Evolutionary conservation across 495 filamentous ascomycete species (phyloP).

Genomic region (Penicillium bialowiezense): DNA sequence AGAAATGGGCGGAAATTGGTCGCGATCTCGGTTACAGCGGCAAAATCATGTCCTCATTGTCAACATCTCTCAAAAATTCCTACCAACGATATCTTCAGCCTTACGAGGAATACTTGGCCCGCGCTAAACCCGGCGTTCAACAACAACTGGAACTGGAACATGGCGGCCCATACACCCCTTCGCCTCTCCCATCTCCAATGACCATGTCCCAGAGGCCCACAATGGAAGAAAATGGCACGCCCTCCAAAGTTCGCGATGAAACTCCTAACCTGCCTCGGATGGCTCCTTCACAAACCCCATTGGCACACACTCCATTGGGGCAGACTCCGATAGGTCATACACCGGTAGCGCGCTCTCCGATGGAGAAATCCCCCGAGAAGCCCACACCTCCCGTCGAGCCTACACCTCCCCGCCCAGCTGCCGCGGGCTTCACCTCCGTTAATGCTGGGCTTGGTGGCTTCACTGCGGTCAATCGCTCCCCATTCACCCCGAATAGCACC

Average conservation of each 20-base stretch:
- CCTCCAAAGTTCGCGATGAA: conserved; percentile 60
- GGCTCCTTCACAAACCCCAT: conserved; percentile 64
- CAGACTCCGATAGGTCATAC: conserved; percentile 45
- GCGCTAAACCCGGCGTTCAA: conserved; percentile 95
- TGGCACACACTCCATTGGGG: conserved; percentile 18
- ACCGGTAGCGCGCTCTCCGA: conserved; percentile 54
- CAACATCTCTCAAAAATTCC: conserved; percentile 97
- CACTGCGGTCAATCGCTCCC: conserved; percentile 66
- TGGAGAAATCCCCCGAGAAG: conserved; percentile 44
- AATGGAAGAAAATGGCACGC: conserved; percentile 60
- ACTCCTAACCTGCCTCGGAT: conserved; percentile 71
- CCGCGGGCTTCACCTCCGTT: conserved; percentile 78
- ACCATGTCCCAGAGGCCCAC: conserved; percentile 59
- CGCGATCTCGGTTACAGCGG: conserved; percentile 96
- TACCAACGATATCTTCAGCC: conserved; percentile 95
- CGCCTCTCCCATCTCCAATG: conserved; percentile 81
- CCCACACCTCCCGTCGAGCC: conserved; percentile 46
- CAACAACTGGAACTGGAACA: conserved; percentile 91
- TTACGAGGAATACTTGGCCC: conserved; percentile 90
- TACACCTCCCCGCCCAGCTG: conserved; percentile 42
- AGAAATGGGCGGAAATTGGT: conserved; percentile 99
- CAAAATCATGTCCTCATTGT: conserved; percentile 99
- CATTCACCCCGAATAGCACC: conserved; percentile 54
- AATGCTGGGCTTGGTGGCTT: conserved; percentile 65
- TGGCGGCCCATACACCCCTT: conserved; percentile 90